These are phyloP conservation scores for Funneliformis caledonium DNA, from an alignment of 371 early-diverging fungal genomes.

Conservation along the genomic window DNA sequence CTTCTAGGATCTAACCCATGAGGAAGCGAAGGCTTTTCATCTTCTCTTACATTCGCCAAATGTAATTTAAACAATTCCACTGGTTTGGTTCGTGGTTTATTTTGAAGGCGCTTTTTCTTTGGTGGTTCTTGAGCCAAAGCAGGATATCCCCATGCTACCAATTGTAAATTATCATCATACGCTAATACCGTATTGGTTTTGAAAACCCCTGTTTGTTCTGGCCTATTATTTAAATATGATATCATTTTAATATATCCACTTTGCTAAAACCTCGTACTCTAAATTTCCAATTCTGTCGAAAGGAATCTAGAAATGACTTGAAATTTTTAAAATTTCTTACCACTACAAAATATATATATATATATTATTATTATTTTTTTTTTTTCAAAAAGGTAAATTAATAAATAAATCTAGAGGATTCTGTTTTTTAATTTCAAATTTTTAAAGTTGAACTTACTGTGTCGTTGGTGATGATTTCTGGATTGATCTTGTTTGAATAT, in stretches of 20 bases:
- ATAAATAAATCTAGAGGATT: too few relatives aligned
- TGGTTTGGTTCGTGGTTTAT: conserved; percentile 22
- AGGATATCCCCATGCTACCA: conserved; percentile 37
- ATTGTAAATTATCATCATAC: conserved; percentile 37
- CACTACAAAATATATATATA: background rate
- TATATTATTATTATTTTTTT: too few relatives aligned
- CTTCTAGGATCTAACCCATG: conserved; percentile 29
- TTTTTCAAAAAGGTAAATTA: background rate
- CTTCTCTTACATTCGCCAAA: conserved; percentile 23
- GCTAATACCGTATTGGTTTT: conserved; percentile 37
- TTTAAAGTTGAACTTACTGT: conserved; percentile 12
- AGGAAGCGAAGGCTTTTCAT: conserved; percentile 32
- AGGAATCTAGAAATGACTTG: background rate
- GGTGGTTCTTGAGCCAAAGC: conserved; percentile 38
- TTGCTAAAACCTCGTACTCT: background rate
- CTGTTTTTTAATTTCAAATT: background rate
- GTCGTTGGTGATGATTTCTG: conserved; percentile 31
- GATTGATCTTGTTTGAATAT: conserved; percentile 29
- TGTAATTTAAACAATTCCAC: conserved; percentile 39
- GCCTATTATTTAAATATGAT: conserved; percentile 6
- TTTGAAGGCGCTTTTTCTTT: conserved; percentile 8
- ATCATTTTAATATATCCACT: background rate
- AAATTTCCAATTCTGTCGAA: background rate
- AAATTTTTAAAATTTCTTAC: background rate
- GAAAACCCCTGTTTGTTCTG: conserved; percentile 35